Base-by-base conservation (phyloP, 257 asterid genomes). In the Solanum paucissectum region DNA sequence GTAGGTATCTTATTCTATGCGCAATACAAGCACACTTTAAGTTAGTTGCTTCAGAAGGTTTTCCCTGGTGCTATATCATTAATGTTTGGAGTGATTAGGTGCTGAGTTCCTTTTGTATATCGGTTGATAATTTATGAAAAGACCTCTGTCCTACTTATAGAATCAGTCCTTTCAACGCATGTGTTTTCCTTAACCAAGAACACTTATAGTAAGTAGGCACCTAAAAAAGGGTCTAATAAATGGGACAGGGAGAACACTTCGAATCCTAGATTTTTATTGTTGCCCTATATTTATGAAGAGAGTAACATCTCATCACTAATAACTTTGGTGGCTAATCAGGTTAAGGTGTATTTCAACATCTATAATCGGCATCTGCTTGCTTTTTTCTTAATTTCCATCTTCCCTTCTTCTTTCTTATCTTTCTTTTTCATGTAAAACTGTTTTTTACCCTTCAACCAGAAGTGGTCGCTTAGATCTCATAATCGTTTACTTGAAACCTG, bases 1-100 rank as follows among this genome's bases (percentile, higher is more conserved):
- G 99, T 97, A 97, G 99, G 99, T 95, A 97, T 92, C 99, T 90
- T 93, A 90, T 89, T 92, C 90, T 92, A 86, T 92, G 90, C 49
- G 13, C 79, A 85, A 42, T 66, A 82, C 85, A 18, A 82, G 85
- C 37, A 79, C 25, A 10, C 69, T 29, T 49, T 49, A 49, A 44
- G 69, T 18, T 82, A 46, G 66, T 82, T 52, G 16, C 44, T 49
- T 29, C 69, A 49, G 69, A 49, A 82, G 85, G 68, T 81, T 52
- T 82, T 33, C 62, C 62, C 66, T 29, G 69, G 42, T 81, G 69
- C 85, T 81, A 79, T 44, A 79, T 79, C 58, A 14, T 49, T 49
- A 29, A 18, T 20, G 44, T 29, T 29, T 82, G 38, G 85, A 82
- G 85, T 6, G 32, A 49, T 82, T 82, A 49, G 83, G 33, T 29